Base-by-base conservation (phyloP, 345 rosid species). In the Adansonia digitata region DNA sequence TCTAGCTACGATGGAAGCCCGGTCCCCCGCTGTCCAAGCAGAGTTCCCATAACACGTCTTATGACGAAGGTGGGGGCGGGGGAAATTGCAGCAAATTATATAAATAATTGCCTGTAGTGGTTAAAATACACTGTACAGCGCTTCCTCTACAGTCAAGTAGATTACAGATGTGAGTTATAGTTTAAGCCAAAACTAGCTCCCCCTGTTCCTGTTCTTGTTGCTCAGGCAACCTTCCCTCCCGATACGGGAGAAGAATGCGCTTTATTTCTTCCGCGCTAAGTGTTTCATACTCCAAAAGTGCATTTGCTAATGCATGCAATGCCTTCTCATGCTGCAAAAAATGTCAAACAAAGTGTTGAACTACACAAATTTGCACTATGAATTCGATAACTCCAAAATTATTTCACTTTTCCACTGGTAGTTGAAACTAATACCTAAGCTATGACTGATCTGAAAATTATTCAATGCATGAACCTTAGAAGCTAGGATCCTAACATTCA, bases 251-350 rank as follows among this genome's bases (percentile, higher is more conserved):
- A 74, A 94, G 94, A 79, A 86, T 82, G 10, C 94, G 90, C 84
- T 89, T 91, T 66, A 92, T 89, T 27, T 94, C 97, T 78, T 94
- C 98, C 18, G 96, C 82, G 7, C 76, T 82, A 2, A 94, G 92
- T 45, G 98, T 94, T 71, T 94, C 98, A 53, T 80, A 88, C 84
- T 93, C 98, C 74, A 93, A 75, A 75, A 95, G 99, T 14, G 98
- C 94, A 65, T 77, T 91, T 60, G 98, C 98, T 78, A 93, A 80
- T 18, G 89, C 92, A 46, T 95, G 99, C 75, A 95, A 81, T 72
- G 95, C 93, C 87, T 90, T 95, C 89, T 95, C 98, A 17, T 93
- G 98, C 99, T 93, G 90, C 15, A 74, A 74, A 72, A 71, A 75
- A 40, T 26, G 14, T 2, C 15, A 53, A 66, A 37, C 9, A 46